Evolutionary conservation across 176 grass and related monocot genomes (phyloP).

Genomic region (Zea luxurians): DNA sequence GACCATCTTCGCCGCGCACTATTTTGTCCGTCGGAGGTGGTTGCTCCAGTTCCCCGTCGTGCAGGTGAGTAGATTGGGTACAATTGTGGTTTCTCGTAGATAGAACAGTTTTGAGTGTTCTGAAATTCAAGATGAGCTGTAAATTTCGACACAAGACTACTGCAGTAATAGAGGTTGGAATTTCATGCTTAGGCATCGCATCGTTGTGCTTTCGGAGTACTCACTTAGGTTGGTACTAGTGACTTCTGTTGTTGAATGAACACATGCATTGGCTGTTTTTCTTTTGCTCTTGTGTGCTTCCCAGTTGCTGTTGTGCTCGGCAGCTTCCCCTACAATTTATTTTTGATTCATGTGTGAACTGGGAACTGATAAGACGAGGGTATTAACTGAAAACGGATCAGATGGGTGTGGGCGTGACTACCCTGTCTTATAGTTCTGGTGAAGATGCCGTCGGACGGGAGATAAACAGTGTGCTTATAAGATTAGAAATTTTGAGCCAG

Average conservation of each 20-base stretch:
- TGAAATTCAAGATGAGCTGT: not conserved
- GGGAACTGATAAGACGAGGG: not conserved
- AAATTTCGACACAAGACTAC: not conserved
- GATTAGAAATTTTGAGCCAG: not conserved
- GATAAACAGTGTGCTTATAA: not conserved
- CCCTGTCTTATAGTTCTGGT: not conserved
- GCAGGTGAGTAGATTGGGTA: conserved; percentile 47
- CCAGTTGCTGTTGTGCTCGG: not conserved
- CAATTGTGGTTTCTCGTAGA: conserved; percentile 40
- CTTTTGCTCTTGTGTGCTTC: conserved; percentile 1
- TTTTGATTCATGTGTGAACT: not conserved
- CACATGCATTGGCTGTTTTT: not conserved
- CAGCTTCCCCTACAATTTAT: not conserved
- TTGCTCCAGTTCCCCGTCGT: conserved; percentile 56
- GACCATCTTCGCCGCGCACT: conserved; percentile 45
- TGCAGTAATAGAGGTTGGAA: conserved; percentile 2
- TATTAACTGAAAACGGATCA: not conserved
- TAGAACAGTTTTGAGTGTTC: not conserved
- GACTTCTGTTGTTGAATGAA: not conserved
- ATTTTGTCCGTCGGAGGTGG: conserved; percentile 46
- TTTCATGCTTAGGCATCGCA: not conserved
- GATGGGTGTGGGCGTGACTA: not conserved
- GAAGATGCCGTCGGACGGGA: not conserved
- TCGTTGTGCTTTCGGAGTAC: not conserved
- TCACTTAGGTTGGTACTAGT: conserved; percentile 3